Evolutionary conservation across 495 filamentous ascomycete species (phyloP), one percentile per base, ranked within the genome.

Genomic region (Talaromyces wortmannii): DNA sequence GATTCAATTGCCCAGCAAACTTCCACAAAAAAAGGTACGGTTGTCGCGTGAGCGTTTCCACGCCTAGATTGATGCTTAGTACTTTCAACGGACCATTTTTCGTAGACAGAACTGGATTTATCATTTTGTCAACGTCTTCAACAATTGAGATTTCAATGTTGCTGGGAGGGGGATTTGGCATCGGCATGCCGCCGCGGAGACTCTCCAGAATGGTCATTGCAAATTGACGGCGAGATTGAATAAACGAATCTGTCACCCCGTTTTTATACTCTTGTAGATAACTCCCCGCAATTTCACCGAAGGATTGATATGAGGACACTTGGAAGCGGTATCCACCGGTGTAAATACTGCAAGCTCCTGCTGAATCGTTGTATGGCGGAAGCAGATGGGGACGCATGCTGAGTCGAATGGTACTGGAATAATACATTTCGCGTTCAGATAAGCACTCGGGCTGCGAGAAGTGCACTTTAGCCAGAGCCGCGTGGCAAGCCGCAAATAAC

Each of bases 361-460:
- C 47, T 16, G 57, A 51, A 3, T 53, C 57, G 55, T 52, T 49
- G 50, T 61, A 66, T 18, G 63, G 67, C 45, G 58, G 48, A 12
- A 53, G 58, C 17, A 70, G 56, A 55, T 66, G 62, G 11, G 66
- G 60, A 7, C 67, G 55, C 40, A 70, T 57, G 40, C 56, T 62
- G 30, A 62, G 53, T 32, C 59, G 57, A 52, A 68, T 64, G 12
- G 66, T 67, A 57, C 67, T 70, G 30, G 66, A 65, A 51, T 70
- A 68, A 51, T 65, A 64, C 17, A 54, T 33, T 18, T 53, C 40
- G 16, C 51, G 31, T 46, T 58, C 57, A 13, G 45, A 23, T 29
- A 42, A 36, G 49, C 6, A 12, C 15, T 52, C 8, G 62, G 63
- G 23, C 23, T 40, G 31, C 45, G 33, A 33, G 40, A 61, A 63